Conservation (phyloP, 257 asterid genomes). For the Salvia miltiorrhiza region DNA sequence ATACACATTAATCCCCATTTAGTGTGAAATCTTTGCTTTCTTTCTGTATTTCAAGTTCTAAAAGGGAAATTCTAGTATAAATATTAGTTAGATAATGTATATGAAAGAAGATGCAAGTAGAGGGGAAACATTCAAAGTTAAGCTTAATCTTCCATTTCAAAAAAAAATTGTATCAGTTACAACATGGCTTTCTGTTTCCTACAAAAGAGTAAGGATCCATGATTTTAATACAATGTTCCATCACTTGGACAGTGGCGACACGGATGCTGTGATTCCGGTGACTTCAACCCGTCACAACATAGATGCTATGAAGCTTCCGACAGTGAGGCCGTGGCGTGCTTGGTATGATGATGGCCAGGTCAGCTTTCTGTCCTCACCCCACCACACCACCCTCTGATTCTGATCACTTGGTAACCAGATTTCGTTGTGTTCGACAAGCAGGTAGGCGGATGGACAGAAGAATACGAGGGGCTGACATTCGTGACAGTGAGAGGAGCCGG, state of each 20-base stretch:
- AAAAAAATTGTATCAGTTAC: not conserved
- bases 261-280: conserved; percentile 91
- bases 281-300: conserved; percentile 88
- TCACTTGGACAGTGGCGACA: conserved; percentile 67
- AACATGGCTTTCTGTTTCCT: not conserved
- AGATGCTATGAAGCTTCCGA: conserved; percentile 65
- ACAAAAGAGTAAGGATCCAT: not conserved
- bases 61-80: not conserved
- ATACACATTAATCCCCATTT: not conserved
- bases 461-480: conserved; percentile 72
- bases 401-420: not conserved
- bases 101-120: not conserved
- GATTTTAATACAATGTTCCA: not conserved
- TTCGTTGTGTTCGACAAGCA: conserved; percentile 21
- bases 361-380: conserved; percentile 8
- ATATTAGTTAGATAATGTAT: not conserved
- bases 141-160: not conserved
- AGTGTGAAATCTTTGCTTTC: not conserved
- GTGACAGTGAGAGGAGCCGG: conserved; percentile 93
- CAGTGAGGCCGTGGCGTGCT: conserved; percentile 68
- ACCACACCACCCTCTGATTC: not conserved
- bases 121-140: not conserved
- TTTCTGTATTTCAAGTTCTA: not conserved
- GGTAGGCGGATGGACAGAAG: conserved; percentile 97
- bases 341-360: conserved; percentile 97